Conservation (phyloP, 2,329 filamentous ascomycete genomes). For the Fusarium subtropicale region DNA sequence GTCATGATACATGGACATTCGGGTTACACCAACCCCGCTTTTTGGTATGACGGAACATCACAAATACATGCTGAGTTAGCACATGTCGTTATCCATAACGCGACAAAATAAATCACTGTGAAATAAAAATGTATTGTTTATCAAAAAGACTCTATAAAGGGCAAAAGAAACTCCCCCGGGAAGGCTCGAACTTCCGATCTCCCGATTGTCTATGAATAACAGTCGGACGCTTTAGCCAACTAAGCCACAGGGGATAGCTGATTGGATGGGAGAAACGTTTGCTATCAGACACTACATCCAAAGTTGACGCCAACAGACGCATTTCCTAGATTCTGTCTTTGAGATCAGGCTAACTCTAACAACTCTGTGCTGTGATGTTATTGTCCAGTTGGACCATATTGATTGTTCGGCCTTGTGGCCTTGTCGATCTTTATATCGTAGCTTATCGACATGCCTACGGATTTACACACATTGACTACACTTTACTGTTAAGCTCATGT, state of each 20-base stretch:
- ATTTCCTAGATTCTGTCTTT: no score
- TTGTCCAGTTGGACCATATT: no score
- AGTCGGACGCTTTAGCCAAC: slow-evolving; percentile 46
- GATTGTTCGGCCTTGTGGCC: no score
- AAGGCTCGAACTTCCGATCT: slow-evolving; percentile 50
- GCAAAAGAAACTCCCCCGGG: slow-evolving; percentile 40
- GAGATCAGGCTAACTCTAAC: fast-evolving
- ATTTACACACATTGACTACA: no score
- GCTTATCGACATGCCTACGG: no score
- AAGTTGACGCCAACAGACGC: no score
- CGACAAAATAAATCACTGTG: no score
- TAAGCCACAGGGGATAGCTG: slow-evolving; percentile 41
- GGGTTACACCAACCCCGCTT: not conserved
- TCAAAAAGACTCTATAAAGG: fast-evolving
- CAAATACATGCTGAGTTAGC: not conserved
- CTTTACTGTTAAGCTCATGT: no score
- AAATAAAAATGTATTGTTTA: fast-evolving
- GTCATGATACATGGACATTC: not conserved
- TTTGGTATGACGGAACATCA: fast-evolving
- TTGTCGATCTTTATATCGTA: no score
- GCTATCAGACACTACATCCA: fast-evolving
- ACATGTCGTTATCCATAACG: fast-evolving
- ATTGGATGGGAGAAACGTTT: not conserved
- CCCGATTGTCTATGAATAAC: slow-evolving; percentile 45
- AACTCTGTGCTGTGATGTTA: no score